These are phyloP conservation scores for Andrographis paniculata DNA, from an alignment of 305 asterid genomes.

Conservation along the genomic window DNA sequence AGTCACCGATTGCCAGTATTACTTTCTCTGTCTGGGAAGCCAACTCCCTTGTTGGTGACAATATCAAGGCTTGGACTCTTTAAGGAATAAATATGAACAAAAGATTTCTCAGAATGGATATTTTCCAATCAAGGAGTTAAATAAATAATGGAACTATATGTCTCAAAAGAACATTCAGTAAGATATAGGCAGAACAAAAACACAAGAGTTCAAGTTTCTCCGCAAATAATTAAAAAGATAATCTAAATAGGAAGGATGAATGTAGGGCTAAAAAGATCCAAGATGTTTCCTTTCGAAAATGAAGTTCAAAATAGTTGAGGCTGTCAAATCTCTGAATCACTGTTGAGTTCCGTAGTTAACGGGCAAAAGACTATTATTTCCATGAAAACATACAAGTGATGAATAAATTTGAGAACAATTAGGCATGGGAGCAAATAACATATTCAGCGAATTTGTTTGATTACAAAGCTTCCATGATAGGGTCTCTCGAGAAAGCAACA, in stretches of 20 bases:
- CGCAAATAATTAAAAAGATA: too few species aligned
- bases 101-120: slow-evolving; percentile 1
- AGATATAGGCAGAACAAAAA: too few species aligned
- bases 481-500: too few species aligned
- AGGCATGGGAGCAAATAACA: too few species aligned
- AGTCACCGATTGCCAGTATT: slow-evolving; percentile 76
- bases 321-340: neutral
- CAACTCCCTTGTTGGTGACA: slow-evolving; percentile 93
- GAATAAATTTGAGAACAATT: too few species aligned
- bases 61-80: slow-evolving; percentile 88
- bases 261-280: neutral
- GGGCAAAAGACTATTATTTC: too few species aligned
- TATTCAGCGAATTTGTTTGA: too few species aligned
- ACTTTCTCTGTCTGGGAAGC: slow-evolving; percentile 90
- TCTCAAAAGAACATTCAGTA: neutral
- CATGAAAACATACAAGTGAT: too few species aligned
- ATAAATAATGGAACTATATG: neutral
- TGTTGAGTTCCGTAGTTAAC: neutral
- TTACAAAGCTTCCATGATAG: too few species aligned
- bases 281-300: neutral
- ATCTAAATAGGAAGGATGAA: neutral
- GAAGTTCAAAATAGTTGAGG: neutral
- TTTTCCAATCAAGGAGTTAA: neutral
- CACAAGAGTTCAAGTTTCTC: neutral
- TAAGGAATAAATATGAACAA: too few species aligned